Evolutionary conservation across 345 rosid genomes (phyloP).

Genomic region (Euphorbia lathyris): DNA sequence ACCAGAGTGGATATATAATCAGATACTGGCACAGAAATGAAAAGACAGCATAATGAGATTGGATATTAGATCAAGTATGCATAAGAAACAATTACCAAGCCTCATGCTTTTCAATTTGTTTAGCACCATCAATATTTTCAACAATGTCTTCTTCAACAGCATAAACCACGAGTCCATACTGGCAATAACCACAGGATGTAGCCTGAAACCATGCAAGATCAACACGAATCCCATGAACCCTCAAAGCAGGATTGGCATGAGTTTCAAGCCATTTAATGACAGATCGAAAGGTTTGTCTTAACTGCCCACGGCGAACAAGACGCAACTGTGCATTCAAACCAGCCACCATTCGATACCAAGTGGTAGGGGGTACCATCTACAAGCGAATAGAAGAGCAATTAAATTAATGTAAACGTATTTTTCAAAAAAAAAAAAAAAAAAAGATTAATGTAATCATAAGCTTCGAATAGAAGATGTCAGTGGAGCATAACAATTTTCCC

Average conservation of each 20-base stretch:
- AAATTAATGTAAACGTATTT: too few relatives aligned
- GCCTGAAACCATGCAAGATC: slow-evolving; percentile 98
- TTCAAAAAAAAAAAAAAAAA: too few relatives aligned
- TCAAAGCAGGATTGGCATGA: slow-evolving; percentile 84
- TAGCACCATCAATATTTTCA: slow-evolving; percentile 35
- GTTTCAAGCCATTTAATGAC: slow-evolving; percentile 87
- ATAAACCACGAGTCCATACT: slow-evolving; percentile 78
- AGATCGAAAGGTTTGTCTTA: slow-evolving; percentile 61
- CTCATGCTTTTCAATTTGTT: slow-evolving; percentile 34
- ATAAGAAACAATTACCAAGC: slow-evolving; percentile 48
- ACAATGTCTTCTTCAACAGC: slow-evolving; percentile 47
- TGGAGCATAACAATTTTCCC: slow-evolving; percentile 5
- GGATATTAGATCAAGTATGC: not conserved
- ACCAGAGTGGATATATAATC: not conserved
- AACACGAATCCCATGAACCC: slow-evolving; percentile 52
- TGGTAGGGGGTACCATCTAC: slow-evolving; percentile 81
- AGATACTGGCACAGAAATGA: not conserved
- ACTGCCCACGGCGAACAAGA: slow-evolving; percentile 77
- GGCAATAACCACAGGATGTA: slow-evolving; percentile 74
- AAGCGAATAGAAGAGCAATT: slow-evolving; percentile 19
- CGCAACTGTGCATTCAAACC: slow-evolving; percentile 97
- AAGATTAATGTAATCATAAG: slow-evolving; percentile 7
- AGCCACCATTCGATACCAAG: slow-evolving; percentile 92
- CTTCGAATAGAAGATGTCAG: slow-evolving; percentile 13
- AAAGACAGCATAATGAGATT: not conserved